Evolutionary conservation across 371 early-diverging fungal species (phyloP).

Genomic region (Mucor velutinosus): DNA sequence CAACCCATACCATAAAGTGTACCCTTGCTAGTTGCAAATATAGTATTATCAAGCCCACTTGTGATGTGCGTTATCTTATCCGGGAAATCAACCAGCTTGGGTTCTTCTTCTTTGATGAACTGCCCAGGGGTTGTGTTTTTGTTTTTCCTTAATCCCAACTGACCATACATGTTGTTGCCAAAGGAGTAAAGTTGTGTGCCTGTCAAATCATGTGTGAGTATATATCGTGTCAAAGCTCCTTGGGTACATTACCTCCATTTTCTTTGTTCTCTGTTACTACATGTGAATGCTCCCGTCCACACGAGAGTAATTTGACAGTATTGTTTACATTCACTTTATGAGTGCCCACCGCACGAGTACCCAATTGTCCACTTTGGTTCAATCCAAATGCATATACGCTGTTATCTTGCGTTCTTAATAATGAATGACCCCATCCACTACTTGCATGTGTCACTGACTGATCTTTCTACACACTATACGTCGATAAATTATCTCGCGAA

Average conservation of each 20-base stretch:
- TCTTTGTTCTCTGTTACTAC: constrained; percentile 38
- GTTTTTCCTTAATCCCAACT: constrained; percentile 57
- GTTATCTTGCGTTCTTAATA: constrained; percentile 25
- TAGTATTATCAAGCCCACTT: constrained; percentile 79
- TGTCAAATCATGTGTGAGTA: not conserved
- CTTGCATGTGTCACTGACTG: constrained; percentile 34
- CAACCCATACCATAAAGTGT: constrained; percentile 76
- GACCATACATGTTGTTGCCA: constrained; percentile 76
- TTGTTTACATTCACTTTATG: not conserved
- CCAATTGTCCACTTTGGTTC: constrained; percentile 45
- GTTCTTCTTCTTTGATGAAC: constrained; percentile 23
- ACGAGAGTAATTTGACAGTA: constrained; percentile 21
- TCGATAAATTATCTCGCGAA: not conserved
- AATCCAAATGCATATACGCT: constrained; percentile 44
- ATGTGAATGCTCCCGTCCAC: constrained; percentile 68
- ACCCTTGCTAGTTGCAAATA: constrained; percentile 55
- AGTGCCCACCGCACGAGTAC: constrained; percentile 5
- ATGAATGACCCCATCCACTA: constrained; percentile 52
- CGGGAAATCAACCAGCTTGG: constrained; percentile 18
- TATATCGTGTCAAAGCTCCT: not conserved
- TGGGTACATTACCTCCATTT: not conserved
- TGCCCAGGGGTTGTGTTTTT: constrained; percentile 37
- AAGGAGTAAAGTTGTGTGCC: constrained; percentile 52
- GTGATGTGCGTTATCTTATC: constrained; percentile 52
- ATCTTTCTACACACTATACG: constrained; percentile 9